phyloP scores from a whole-genome alignment of 257 asterid species.

The Plantago ovata region DNA sequence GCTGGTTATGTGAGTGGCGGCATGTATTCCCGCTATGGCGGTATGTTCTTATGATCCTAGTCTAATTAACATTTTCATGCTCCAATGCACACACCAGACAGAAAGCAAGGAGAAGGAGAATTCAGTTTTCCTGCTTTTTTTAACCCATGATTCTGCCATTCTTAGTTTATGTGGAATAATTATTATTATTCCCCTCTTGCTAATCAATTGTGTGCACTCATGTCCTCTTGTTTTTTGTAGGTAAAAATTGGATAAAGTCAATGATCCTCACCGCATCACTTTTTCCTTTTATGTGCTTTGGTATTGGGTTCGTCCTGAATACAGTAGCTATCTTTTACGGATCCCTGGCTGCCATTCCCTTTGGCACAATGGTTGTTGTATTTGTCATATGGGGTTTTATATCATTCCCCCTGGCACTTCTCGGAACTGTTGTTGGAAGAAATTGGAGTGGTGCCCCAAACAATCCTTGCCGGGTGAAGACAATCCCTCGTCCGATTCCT shows the following conservation, averaged over 20 bases:
- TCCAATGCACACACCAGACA: not conserved
- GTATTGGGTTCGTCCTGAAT: slow-evolving; percentile 62
- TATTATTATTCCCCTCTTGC: slow-evolving; percentile 9
- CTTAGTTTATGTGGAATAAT: slow-evolving; percentile 9
- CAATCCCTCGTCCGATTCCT: slow-evolving; percentile 87
- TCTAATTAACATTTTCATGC: not conserved
- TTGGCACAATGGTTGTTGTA: slow-evolving; percentile 78
- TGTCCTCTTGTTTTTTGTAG: slow-evolving; percentile 31
- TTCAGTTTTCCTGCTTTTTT: not conserved
- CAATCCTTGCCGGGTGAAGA: slow-evolving; percentile 86
- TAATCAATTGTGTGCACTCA: not conserved
- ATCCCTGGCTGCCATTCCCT: slow-evolving; percentile 83
- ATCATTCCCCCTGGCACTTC: slow-evolving; percentile 82
- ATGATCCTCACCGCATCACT: slow-evolving; percentile 87
- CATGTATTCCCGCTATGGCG: slow-evolving; percentile 74
- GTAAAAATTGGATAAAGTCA: slow-evolving; percentile 78
- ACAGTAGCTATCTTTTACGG: slow-evolving; percentile 80
- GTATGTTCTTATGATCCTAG: slow-evolving; percentile 43
- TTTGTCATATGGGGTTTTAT: slow-evolving; percentile 76
- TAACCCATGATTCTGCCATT: not conserved
- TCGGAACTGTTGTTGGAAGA: slow-evolving; percentile 83
- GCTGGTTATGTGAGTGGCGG: slow-evolving; percentile 85
- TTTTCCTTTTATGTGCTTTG: slow-evolving; percentile 77
- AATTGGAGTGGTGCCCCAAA: slow-evolving; percentile 80
- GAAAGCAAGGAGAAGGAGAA: not conserved